Conservation (phyloP, 2,329 filamentous ascomycete species). For the Coniosporium tulheliwenetii region DNA sequence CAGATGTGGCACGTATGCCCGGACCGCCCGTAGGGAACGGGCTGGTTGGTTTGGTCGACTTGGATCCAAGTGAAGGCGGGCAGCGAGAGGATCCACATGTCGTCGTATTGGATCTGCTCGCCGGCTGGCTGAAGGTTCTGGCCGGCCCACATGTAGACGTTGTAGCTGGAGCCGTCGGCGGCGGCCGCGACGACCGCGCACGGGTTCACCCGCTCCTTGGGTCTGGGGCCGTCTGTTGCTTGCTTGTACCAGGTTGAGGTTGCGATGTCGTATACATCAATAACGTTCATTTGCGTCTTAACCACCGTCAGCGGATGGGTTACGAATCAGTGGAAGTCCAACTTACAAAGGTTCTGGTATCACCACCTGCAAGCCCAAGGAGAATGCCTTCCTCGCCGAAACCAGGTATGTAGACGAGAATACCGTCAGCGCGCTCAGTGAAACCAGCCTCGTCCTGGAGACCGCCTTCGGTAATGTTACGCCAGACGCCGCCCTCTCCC, state of each 20-base stretch:
- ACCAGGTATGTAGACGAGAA: constrained; percentile 59
- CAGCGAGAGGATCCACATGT: constrained; percentile 67
- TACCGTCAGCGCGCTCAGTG: constrained; percentile 57
- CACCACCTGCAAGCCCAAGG: constrained; percentile 62
- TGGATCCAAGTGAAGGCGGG: constrained; percentile 70
- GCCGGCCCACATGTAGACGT: constrained; percentile 65
- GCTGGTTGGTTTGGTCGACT: constrained; percentile 36
- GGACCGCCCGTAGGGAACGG: constrained; percentile 41
- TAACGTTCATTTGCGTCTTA: constrained; percentile 51
- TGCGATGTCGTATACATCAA: constrained; percentile 70
- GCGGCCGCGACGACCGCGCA: constrained; percentile 63
- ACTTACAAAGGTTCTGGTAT: constrained; percentile 47
- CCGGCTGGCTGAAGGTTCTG: constrained; percentile 53
- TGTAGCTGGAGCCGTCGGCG: constrained; percentile 57
- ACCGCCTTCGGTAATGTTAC: constrained; percentile 60
- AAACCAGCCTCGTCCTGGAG: constrained; percentile 52
- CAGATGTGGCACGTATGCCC: constrained; percentile 67
- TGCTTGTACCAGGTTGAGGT: constrained; percentile 59
- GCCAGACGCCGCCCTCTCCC: constrained; percentile 45
- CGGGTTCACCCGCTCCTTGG: constrained; percentile 44
- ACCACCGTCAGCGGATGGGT: constrained; percentile 1
- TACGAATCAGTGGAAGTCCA: background rate
- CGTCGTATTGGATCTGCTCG: constrained; percentile 45
- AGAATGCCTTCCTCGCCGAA: constrained; percentile 63
- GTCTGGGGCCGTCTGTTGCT: constrained; percentile 42